Conservation (phyloP, 129 eudicot genomes). For the Heracleum sosnowskyi region DNA sequence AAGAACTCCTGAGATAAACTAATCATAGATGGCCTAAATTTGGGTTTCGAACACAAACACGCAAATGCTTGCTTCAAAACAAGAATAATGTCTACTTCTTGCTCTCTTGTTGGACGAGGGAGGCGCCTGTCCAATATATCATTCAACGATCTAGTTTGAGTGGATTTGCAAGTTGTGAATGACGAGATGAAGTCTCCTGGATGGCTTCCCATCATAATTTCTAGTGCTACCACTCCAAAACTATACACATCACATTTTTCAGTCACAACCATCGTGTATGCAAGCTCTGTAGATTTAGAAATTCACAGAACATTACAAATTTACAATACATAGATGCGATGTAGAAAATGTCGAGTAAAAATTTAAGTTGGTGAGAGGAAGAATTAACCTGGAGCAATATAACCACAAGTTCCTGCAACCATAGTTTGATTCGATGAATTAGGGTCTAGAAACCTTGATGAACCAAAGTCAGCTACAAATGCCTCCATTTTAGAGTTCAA, state of each 20-base stretch:
- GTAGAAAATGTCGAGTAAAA: no score
- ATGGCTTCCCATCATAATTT: neutral
- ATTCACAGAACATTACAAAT: neutral
- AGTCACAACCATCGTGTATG: neutral
- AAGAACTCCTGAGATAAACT: neutral
- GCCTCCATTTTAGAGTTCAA: neutral
- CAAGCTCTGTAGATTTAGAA: neutral
- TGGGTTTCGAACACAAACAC: neutral
- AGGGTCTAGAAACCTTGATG: neutral
- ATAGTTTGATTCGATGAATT: neutral
- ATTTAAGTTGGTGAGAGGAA: neutral
- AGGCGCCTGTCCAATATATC: neutral
- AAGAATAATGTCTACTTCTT: neutral
- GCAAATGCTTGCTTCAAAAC: neutral
- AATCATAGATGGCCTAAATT: neutral
- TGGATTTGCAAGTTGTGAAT: neutral
- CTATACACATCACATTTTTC: constrained; percentile 8
- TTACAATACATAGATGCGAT: no score
- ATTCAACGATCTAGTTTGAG: neutral
- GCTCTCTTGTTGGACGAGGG: neutral
- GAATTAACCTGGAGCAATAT: neutral
- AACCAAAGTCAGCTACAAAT: neutral
- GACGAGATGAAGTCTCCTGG: neutral
- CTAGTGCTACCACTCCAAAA: constrained; percentile 6
- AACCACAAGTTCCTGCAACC: neutral